These are phyloP conservation scores for Arachis hypogaea DNA, from an alignment of 306 rosid genomes.

Conservation along the genomic window DNA sequence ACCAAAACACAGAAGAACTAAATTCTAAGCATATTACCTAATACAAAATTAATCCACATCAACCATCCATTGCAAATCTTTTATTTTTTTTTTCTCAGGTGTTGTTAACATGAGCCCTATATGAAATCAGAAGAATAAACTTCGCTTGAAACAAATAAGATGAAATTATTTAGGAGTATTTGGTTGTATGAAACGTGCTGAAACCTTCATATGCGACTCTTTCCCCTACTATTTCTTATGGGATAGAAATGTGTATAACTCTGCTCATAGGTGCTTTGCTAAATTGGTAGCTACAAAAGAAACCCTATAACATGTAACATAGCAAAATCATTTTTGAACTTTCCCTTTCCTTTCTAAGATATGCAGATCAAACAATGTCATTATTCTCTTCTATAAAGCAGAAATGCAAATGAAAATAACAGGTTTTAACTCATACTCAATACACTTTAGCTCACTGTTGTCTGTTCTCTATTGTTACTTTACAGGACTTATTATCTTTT, in stretches of 20 bases:
- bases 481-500: neutral
- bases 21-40: neutral
- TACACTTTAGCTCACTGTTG: neutral
- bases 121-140: neutral
- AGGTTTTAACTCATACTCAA: constrained; percentile 1
- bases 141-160: neutral
- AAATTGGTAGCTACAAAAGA: constrained; percentile 12
- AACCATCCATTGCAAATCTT: neutral
- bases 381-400: neutral
- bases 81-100: neutral
- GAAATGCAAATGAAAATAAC: constrained; percentile 1
- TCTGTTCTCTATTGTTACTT: constrained; percentile 10
- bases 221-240: constrained; percentile 1
- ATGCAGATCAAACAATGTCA: neutral
- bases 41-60: neutral
- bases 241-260: neutral
- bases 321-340: neutral
- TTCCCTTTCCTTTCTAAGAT: neutral
- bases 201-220: neutral
- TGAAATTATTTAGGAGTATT: neutral
- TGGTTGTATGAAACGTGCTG: neutral
- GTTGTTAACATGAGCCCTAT: neutral
- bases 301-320: neutral
- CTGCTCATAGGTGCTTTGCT: constrained; percentile 1
- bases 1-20: too few relatives aligned